phyloP scores from a whole-genome alignment of 2,329 filamentous ascomycete species.

The Sporothrix phasma region DNA sequence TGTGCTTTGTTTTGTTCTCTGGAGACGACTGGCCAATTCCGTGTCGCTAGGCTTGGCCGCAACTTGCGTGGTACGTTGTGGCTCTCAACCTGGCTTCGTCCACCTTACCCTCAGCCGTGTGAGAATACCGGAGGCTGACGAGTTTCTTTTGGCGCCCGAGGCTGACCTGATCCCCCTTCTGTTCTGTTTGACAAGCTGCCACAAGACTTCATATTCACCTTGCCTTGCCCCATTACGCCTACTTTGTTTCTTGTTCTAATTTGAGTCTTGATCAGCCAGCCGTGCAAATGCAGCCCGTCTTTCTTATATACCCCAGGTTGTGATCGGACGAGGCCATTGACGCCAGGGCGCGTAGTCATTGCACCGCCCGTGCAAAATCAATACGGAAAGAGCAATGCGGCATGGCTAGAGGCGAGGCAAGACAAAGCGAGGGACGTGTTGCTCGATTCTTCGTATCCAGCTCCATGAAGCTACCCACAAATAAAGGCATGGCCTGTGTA shows the following conservation, averaged over 20 bases:
- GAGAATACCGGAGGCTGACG: constrained; percentile 6
- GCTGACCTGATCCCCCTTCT: not conserved
- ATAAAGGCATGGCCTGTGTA: too few relatives aligned
- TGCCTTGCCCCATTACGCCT: not conserved
- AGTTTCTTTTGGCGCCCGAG: not conserved
- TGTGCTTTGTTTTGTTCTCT: not conserved
- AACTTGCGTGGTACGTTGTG: too few relatives aligned
- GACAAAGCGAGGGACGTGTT: too few relatives aligned
- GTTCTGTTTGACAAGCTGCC: not conserved
- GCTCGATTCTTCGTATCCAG: too few relatives aligned
- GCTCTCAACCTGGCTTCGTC: too few relatives aligned
- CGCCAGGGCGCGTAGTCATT: too few relatives aligned
- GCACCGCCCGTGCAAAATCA: too few relatives aligned
- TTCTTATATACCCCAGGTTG: not conserved
- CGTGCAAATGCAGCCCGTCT: not conserved
- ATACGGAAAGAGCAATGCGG: too few relatives aligned
- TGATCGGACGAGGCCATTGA: not conserved
- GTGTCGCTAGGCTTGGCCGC: not conserved
- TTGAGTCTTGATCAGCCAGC: not conserved
- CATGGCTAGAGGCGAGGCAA: too few relatives aligned
- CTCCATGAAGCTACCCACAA: too few relatives aligned
- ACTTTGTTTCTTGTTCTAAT: not conserved
- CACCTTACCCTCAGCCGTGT: not conserved
- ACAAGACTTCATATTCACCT: not conserved
- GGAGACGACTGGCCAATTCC: not conserved